Evolutionary conservation across 106 monocot species (phyloP).

Genomic region (Allium fistulosum): DNA sequence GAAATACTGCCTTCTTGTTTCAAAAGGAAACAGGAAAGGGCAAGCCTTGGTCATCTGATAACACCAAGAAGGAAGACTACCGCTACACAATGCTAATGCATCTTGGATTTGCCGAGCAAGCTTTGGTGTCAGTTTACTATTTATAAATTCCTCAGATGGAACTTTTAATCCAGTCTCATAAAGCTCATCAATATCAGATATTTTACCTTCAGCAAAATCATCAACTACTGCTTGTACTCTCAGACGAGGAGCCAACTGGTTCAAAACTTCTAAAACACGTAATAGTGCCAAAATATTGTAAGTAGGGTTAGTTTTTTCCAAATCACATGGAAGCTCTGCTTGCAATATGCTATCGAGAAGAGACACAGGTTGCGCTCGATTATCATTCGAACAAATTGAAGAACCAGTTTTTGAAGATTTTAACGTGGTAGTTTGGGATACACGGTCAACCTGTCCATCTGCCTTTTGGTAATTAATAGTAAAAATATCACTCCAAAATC

Average conservation of each 20-base stretch:
- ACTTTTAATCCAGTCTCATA: conserved; percentile 45
- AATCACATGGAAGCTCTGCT: conserved; percentile 89
- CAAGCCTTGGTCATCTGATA: conserved; percentile 93
- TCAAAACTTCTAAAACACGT: conserved; percentile 77
- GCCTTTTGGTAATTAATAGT: conserved; percentile 92
- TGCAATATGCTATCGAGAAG: conserved; percentile 95
- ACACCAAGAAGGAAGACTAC: conserved; percentile 98
- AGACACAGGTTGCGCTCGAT: conserved; percentile 42
- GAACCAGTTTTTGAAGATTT: conserved; percentile 44
- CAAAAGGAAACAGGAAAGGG: conserved; percentile 96
- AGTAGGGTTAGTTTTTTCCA: conserved; percentile 79
- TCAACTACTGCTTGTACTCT: conserved; percentile 63
- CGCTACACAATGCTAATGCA: conserved; percentile 92
- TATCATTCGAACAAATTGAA: conserved; percentile 37
- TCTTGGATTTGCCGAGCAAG: conserved; percentile 92
- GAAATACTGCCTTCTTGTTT: conserved; percentile 90
- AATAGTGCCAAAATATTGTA: conserved; percentile 86
- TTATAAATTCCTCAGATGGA: conserved; percentile 65
- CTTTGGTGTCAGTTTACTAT: conserved; percentile 90
- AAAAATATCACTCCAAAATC: conserved; percentile 84
- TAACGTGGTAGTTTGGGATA: conserved; percentile 18
- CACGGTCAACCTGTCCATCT: conserved; percentile 50
- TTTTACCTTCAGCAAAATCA: conserved; percentile 77
- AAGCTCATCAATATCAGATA: conserved; percentile 43
- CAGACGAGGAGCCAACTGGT: conserved; percentile 86